Base-by-base conservation (phyloP, 306 rosid genomes). In the Prosopis cineraria region DNA sequence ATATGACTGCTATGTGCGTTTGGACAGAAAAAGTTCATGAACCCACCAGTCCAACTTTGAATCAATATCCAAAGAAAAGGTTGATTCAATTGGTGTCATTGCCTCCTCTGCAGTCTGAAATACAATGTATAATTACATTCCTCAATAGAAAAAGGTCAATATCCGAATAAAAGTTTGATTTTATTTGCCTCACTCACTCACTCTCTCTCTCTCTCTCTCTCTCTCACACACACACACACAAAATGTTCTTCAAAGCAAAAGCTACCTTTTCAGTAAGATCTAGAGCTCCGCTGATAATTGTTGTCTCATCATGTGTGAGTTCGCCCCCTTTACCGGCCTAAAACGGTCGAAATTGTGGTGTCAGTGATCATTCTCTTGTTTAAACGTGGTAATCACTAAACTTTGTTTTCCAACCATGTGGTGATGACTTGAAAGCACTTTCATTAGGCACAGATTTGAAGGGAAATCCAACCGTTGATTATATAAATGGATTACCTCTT, bases 321-420 rank as follows among this genome's bases (percentile, higher is more conserved):
- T 95, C 98, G 66, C 98, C 98, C 7, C 98, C 98, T 83, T 89
- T 92, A 68, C 98, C 98, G 55, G 96, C 98, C 98, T 95, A 75
- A 53, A 22, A 80, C 53, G 64, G 68, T 85, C 59, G 59, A 27
- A 81, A 43, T 34, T 33, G 33, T 78, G 36, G 50, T 30, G 69
- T 72, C 47, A 62, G 34, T 12, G 19, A 58, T 67, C 70, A 43
- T 50, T 50, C 30, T 68, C 62, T 7, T 53, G 30, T 22, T 53
- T 9, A 16, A 16, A 47, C 17, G 53, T 60, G 40, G 50, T 59
- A 67, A 37, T 13, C 44, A 47, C 44, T 0, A 8, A 10, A 9
- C 78, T 68, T 59, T 3, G 13, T 3, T 13, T 3, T 1, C 50
- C 50, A 44, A 44, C 47, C 19, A 63, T 7, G 50, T 24, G 43